phyloP scores from a whole-genome alignment of 495 filamentous ascomycete species.

The Pyrenula aspistea region DNA sequence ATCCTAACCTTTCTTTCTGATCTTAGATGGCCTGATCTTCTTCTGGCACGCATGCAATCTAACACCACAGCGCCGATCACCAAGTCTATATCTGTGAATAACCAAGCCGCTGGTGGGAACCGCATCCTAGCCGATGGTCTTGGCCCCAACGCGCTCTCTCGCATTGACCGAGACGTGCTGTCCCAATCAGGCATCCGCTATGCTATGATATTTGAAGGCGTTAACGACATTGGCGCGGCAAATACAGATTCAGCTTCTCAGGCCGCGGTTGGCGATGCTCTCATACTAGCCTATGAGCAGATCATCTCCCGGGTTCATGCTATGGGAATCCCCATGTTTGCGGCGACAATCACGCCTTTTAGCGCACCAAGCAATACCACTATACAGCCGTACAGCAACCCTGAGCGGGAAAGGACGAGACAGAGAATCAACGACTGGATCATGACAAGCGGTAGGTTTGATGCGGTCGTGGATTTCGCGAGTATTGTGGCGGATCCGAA shows the following conservation, averaged over 20 bases:
- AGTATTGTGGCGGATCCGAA: conserved; percentile 38
- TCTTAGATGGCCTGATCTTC: conserved; percentile 51
- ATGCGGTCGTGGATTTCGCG: conserved; percentile 54
- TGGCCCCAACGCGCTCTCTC: conserved; percentile 47
- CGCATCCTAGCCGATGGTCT: conserved; percentile 49
- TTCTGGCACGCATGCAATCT: conserved; percentile 42
- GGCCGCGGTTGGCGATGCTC: conserved; percentile 29
- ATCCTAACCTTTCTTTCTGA: too few relatives aligned
- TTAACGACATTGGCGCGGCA: conserved; percentile 58
- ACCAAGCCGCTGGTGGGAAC: conserved; percentile 68
- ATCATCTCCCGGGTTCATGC: conserved; percentile 45
- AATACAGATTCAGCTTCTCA: conserved; percentile 33
- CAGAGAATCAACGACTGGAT: conserved; percentile 55
- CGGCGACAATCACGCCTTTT: conserved; percentile 61
- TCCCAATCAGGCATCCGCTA: conserved; percentile 42
- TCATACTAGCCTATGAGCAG: conserved; percentile 45
- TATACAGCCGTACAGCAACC: conserved; percentile 36
- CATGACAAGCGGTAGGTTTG: conserved; percentile 41
- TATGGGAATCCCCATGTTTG: conserved; percentile 44
- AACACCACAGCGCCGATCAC: conserved; percentile 18
- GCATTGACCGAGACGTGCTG: conserved; percentile 55
- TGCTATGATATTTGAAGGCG: conserved; percentile 60
- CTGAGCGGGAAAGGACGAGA: conserved; percentile 42
- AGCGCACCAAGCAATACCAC: conserved; percentile 17
- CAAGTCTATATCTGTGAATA: conserved; percentile 41